phyloP scores from a whole-genome alignment of 2,329 filamentous ascomycete species.

The Dothideomycetes sp. region DNA sequence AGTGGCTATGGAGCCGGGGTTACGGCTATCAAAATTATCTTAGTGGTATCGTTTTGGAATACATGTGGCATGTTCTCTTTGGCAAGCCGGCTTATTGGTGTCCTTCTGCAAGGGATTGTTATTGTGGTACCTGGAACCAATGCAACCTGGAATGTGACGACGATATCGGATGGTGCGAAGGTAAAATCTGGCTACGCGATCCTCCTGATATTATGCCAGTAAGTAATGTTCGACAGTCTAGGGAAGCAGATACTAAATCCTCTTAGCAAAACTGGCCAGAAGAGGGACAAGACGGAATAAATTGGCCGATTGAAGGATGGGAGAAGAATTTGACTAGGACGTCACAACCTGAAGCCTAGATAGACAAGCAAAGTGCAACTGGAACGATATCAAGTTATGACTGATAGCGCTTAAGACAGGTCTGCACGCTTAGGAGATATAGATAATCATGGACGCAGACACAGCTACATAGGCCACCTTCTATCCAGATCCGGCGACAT shows the following conservation, averaged over 20 bases:
- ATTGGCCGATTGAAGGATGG: neutral
- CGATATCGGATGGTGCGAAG: neutral
- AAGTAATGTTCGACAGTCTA: neutral
- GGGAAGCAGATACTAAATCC: neutral
- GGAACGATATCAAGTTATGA: no score
- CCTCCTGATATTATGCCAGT: neutral
- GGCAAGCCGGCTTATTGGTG: neutral
- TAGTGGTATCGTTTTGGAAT: neutral
- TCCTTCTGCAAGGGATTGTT: neutral
- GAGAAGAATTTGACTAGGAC: neutral
- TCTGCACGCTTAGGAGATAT: no score
- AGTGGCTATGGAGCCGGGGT: neutral
- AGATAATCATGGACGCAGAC: no score
- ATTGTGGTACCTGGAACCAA: neutral
- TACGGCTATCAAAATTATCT: neutral
- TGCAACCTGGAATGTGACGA: neutral
- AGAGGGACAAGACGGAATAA: neutral
- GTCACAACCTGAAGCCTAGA: no score
- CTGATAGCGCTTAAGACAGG: no score
- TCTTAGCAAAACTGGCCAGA: neutral
- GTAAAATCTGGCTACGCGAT: neutral
- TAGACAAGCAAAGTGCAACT: no score
- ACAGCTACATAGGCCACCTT: no score
- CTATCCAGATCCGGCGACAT: no score
- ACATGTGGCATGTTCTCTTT: slow-evolving; percentile 1